Percentiles rank a stretch among this genome's conserved stretches.
These are phyloP conservation scores for Ceratobasidium sp. DNA, from an alignment of 1,284 basidiomycete genomes.

Conservation along the genomic window DNA sequence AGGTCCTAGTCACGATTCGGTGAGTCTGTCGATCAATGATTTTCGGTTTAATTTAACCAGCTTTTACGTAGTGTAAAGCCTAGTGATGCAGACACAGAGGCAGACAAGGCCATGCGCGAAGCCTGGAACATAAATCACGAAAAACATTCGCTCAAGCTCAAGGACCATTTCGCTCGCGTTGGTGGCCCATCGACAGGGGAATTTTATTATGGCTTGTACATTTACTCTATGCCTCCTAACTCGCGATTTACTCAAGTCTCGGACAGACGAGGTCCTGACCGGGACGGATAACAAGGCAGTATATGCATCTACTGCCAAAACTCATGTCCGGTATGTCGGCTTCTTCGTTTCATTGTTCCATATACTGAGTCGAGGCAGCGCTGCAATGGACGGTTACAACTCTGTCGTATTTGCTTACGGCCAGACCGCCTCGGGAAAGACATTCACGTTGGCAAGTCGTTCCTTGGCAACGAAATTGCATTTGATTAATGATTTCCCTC, in stretches of 20 bases:
- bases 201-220: slow-evolving; percentile 60
- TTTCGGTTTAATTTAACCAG: slow-evolving; percentile 33
- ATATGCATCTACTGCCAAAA: slow-evolving; percentile 82
- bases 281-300: slow-evolving; percentile 84
- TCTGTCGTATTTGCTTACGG: slow-evolving; percentile 94
- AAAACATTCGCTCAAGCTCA: slow-evolving; percentile 61
- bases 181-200: slow-evolving; percentile 53
- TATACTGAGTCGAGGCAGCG: slow-evolving; percentile 45
- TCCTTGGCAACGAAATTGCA: neutral
- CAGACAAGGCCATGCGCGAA: slow-evolving; percentile 54
- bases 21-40: slow-evolving; percentile 49
- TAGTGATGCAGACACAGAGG: slow-evolving; percentile 46
- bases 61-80: slow-evolving; percentile 28
- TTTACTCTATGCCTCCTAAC: neutral
- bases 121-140: slow-evolving; percentile 58
- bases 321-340: slow-evolving; percentile 69
- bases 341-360: neutral
- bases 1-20: slow-evolving; percentile 88
- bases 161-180: slow-evolving; percentile 61
- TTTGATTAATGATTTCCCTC: neutral
- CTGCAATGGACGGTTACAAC: slow-evolving; percentile 97
- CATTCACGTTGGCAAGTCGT: slow-evolving; percentile 77
- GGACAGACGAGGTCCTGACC: slow-evolving; percentile 73
- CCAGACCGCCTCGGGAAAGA: slow-evolving; percentile 90
- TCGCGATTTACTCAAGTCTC: neutral